phyloP scores from a whole-genome alignment of 345 rosid species.

The Xanthoceras sorbifolium region DNA sequence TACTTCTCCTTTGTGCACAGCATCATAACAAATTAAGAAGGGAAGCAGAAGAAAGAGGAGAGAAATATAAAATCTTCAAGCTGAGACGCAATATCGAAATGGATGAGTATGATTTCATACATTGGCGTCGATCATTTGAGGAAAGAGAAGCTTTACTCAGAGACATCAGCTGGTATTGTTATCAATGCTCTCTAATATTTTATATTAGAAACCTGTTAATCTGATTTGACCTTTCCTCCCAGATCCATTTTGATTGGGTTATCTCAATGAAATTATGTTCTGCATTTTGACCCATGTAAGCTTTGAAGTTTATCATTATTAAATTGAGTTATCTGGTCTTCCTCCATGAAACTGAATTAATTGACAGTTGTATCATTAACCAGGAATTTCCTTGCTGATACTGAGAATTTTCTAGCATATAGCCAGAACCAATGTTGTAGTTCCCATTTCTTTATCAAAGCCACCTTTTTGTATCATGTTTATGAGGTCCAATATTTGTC shows the following conservation, averaged over 20 bases:
- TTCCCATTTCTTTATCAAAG: background rate
- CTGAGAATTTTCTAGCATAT: background rate
- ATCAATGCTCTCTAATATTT: background rate
- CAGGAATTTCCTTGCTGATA: background rate
- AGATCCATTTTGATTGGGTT: background rate
- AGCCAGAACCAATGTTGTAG: background rate
- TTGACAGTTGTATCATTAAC: background rate
- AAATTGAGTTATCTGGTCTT: background rate
- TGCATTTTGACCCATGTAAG: too few relatives aligned
- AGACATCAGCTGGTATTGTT: slow-evolving; percentile 84
- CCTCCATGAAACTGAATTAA: background rate
- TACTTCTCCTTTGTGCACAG: slow-evolving; percentile 39
- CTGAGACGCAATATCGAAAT: slow-evolving; percentile 80
- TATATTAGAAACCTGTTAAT: background rate
- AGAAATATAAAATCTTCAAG: slow-evolving; percentile 64
- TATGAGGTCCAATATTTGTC: background rate
- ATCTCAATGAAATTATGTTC: background rate
- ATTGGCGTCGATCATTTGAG: slow-evolving; percentile 87
- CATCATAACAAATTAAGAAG: slow-evolving; percentile 62
- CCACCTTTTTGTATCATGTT: background rate
- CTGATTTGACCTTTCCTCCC: background rate
- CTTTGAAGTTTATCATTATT: background rate
- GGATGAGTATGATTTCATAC: slow-evolving; percentile 88
- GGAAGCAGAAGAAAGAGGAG: slow-evolving; percentile 80
- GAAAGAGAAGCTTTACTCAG: slow-evolving; percentile 95